Percentiles rank a stretch among this genome's conserved stretches.
phyloP scores from a whole-genome alignment of 1,284 basidiomycete species.

The Polyporus tsugae region DNA sequence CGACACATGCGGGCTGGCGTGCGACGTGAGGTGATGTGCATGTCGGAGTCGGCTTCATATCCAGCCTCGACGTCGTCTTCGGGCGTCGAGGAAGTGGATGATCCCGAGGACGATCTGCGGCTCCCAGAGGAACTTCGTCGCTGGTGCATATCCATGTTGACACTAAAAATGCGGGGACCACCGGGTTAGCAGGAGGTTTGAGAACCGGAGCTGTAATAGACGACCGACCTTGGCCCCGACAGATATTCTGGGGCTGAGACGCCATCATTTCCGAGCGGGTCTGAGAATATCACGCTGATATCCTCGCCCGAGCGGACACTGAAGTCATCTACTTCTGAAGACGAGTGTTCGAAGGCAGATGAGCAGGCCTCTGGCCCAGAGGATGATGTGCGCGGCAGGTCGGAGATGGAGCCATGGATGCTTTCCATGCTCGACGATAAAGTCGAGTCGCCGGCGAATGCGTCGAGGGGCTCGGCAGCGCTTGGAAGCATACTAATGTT shows the following conservation, averaged over 20 bases:
- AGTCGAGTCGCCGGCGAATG: not conserved
- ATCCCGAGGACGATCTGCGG: not conserved
- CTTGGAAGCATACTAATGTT: not conserved
- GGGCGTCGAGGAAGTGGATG: not conserved
- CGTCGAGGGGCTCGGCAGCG: conserved; percentile 11
- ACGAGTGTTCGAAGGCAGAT: not conserved
- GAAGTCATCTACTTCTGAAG: conserved; percentile 11
- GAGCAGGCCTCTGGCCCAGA: not conserved
- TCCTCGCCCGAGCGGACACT: conserved; percentile 14
- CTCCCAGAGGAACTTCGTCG: not conserved
- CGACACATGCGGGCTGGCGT: not conserved
- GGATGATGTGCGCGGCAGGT: conserved; percentile 7
- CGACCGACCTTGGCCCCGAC: conserved; percentile 17
- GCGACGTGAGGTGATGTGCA: not conserved
- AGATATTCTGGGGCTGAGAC: conserved; percentile 9
- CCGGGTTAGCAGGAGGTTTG: not conserved
- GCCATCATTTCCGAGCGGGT: not conserved
- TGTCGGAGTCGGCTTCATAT: conserved; percentile 22
- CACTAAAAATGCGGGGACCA: not conserved
- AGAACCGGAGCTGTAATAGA: not conserved
- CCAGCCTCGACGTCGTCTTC: conserved; percentile 5
- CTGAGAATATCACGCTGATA: conserved; percentile 2
- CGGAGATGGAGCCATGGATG: conserved; percentile 17
- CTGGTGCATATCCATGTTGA: not conserved
- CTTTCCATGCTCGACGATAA: conserved; percentile 21